phyloP scores from a whole-genome alignment of 1,139 yeast species.

The Candida frijolesensis region DNA sequence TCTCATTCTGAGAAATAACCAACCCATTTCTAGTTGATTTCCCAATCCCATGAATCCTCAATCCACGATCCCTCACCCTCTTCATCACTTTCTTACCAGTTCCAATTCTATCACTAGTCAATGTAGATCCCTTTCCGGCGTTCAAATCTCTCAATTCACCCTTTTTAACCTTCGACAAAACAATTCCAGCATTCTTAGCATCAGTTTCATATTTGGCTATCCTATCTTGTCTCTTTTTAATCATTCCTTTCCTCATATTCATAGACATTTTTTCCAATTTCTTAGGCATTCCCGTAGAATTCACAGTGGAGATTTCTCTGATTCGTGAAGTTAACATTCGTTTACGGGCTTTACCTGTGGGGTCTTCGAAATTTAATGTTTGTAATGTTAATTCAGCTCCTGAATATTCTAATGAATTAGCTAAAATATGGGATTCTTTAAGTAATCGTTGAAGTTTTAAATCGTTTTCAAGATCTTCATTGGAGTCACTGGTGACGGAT shows the following conservation, averaged over 20 bases:
- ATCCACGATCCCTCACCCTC: slow-evolving; percentile 69
- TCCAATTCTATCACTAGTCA: slow-evolving; percentile 61
- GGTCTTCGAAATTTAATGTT: slow-evolving; percentile 66
- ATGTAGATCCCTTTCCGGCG: slow-evolving; percentile 56
- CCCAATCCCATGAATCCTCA: slow-evolving; percentile 78
- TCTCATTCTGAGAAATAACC: slow-evolving; percentile 70
- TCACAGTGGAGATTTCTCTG: slow-evolving; percentile 52
- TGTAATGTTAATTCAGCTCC: slow-evolving; percentile 79
- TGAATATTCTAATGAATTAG: slow-evolving; percentile 56
- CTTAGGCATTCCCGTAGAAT: slow-evolving; percentile 46
- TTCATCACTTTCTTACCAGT: slow-evolving; percentile 36
- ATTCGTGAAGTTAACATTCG: slow-evolving; percentile 74
- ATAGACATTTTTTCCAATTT: slow-evolving; percentile 83
- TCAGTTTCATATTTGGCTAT: slow-evolving; percentile 66
- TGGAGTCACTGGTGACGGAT: slow-evolving; percentile 35
- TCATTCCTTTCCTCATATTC: slow-evolving; percentile 83
- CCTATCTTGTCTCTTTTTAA: slow-evolving; percentile 54
- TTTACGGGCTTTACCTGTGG: slow-evolving; percentile 79
- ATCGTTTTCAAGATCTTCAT: slow-evolving; percentile 72
- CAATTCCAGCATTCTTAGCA: slow-evolving; percentile 87
- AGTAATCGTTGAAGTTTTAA: slow-evolving; percentile 79
- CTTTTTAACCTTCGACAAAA: slow-evolving; percentile 64
- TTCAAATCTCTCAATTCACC: slow-evolving; percentile 63
- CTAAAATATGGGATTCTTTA: slow-evolving; percentile 81
- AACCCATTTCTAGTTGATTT: slow-evolving; percentile 80